phyloP scores from a whole-genome alignment of 768 basidiomycete species.

The Pholiota microspora region DNA sequence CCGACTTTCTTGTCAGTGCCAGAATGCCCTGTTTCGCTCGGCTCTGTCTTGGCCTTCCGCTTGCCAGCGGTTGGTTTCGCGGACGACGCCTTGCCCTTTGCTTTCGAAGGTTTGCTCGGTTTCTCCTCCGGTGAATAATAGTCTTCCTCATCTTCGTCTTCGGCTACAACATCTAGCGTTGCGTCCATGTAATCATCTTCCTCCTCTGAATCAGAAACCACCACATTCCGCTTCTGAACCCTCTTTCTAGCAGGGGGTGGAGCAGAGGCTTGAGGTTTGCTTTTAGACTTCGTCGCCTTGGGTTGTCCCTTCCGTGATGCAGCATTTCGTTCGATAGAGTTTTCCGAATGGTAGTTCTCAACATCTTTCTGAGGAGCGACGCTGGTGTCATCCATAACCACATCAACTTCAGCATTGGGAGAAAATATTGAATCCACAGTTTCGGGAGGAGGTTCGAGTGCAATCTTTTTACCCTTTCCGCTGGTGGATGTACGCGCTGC shows the following conservation, averaged over 20 bases:
- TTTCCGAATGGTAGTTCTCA: conserved; percentile 14
- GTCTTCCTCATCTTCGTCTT: conserved; percentile 24
- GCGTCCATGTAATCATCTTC: conserved; percentile 20
- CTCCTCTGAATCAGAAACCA: conserved; percentile 19
- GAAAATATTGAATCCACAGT: neutral
- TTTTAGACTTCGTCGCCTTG: conserved; percentile 11
- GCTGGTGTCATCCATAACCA: conserved; percentile 21
- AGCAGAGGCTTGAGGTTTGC: conserved; percentile 7
- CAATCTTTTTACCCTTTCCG: conserved; percentile 7
- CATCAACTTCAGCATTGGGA: conserved; percentile 8
- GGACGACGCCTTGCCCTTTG: conserved; percentile 22
- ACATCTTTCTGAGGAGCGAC: conserved; percentile 26
- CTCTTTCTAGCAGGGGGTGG: conserved; percentile 18
- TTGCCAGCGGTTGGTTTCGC: conserved; percentile 14
- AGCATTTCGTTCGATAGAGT: neutral
- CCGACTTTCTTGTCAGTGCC: conserved; percentile 12
- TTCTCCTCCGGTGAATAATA: conserved; percentile 24
- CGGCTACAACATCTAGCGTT: conserved; percentile 17
- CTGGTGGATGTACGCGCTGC: conserved; percentile 1
- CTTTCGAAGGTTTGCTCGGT: conserved; percentile 26
- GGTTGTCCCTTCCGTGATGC: neutral
- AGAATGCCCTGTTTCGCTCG: conserved; percentile 7
- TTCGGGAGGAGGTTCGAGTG: neutral
- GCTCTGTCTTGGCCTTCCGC: conserved; percentile 22
- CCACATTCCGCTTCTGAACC: conserved; percentile 17